Base-by-base conservation (phyloP, 371 early-diverging fungal species). In the Mucor sp. region DNA sequence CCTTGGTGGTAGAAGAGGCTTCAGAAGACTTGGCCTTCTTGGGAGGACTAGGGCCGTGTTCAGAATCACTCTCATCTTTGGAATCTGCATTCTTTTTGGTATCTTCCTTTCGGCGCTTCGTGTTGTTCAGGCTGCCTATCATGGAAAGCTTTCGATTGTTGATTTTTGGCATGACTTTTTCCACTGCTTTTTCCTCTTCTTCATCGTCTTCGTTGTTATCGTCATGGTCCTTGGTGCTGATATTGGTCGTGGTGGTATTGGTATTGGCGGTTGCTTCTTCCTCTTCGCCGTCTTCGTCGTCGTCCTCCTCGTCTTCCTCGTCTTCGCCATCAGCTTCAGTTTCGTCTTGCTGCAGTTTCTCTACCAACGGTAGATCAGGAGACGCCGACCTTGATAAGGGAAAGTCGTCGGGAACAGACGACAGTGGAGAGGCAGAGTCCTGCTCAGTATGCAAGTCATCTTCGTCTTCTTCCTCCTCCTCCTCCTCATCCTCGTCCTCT, bases 391-490 rank as follows among this genome's bases (percentile, higher is more conserved):
- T 60, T 53, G 76, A 76, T 23, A 78, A 47, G 21, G 78, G 76
- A 62, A 76, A 76, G 47, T 81, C 81, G 41, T 81, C 78, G 19
- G 78, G 78, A 47, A 76, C 70, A 58, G 81, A 81, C 11, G 78
- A 78, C 32, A 78, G 55, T 11, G 81, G 69, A 15, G 78, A 81
- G 23, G 78, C 76, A 30, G 69, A 66, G 19, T 72, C 70, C 12
- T 73, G 62, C 39, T 75, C 77, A 6, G 63, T 65, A 58, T 62
- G 68, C 33, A 37, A 33, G 58, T 68, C 71, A 4, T 53, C 53
- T 25, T 53, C 53, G 58, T 67, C 57, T 14, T 58, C 61, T 3
- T 53, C 53, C 14, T 53, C 53, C 43, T 67, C 57, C 14, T 58
- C 61, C 1, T 53, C 63, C 4, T 64, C 33, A 6, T 33, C 33